These are phyloP conservation scores for Kurtzmaniella quercitrusa DNA, from an alignment of 1,139 yeast genomes.

Conservation along the genomic window DNA sequence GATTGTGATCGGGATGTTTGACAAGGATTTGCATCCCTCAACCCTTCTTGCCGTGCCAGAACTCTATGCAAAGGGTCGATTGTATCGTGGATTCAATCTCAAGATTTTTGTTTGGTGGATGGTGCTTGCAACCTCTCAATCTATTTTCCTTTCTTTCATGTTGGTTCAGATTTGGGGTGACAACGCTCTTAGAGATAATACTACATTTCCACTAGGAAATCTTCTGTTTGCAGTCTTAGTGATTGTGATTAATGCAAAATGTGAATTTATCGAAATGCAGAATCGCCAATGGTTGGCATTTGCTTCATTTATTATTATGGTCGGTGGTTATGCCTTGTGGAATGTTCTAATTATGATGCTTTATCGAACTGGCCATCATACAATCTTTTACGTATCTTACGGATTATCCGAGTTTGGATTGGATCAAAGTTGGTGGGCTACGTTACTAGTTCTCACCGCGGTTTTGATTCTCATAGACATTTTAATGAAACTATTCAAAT, in stretches of 20 bases:
- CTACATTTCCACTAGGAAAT: slow-evolving; percentile 79
- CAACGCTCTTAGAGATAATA: slow-evolving; percentile 61
- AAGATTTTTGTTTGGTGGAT: slow-evolving; percentile 74
- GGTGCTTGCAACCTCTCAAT: slow-evolving; percentile 67
- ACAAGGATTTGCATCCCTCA: slow-evolving; percentile 82
- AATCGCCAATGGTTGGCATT: slow-evolving; percentile 70
- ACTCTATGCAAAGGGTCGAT: slow-evolving; percentile 72
- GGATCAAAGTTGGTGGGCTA: slow-evolving; percentile 84
- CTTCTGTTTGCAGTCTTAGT: slow-evolving; percentile 69
- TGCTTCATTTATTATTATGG: slow-evolving; percentile 67
- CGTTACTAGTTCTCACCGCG: slow-evolving; percentile 51
- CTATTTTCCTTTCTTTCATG: slow-evolving; percentile 67
- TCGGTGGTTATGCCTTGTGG: slow-evolving; percentile 88
- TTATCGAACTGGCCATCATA: slow-evolving; percentile 52
- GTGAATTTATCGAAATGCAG: slow-evolving; percentile 82
- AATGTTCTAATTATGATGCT: slow-evolving; percentile 69
- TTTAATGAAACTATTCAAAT: slow-evolving; percentile 52
- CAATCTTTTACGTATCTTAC: slow-evolving; percentile 68
- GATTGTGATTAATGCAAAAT: slow-evolving; percentile 68
- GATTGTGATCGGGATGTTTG: slow-evolving; percentile 90
- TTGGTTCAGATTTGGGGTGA: slow-evolving; percentile 68
- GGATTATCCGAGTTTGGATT: slow-evolving; percentile 74
- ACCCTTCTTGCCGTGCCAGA: slow-evolving; percentile 92
- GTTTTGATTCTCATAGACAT: slow-evolving; percentile 67
- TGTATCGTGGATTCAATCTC: slow-evolving; percentile 71